phyloP scores from a whole-genome alignment of 2,329 filamentous ascomycete genomes.

The Coniochaeta sp. region DNA sequence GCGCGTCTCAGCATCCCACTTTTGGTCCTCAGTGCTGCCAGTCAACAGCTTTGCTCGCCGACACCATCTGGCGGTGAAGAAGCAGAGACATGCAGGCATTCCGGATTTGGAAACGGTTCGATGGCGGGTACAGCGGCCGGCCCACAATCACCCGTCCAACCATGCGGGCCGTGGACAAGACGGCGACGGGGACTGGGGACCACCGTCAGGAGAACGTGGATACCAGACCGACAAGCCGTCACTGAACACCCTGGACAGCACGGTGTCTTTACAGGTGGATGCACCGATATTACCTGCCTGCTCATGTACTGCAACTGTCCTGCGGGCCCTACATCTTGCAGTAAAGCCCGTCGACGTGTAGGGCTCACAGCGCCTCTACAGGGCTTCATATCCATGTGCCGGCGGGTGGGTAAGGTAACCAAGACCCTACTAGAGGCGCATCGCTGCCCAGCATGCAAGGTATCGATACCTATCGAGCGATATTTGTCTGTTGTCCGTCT shows the following conservation, averaged over 20 bases:
- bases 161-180: background rate
- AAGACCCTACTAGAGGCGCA: slow-evolving; percentile 16
- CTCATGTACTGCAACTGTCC: background rate
- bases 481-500: slow-evolving; percentile 6
- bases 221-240: too few relatives aligned
- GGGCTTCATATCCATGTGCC: too few relatives aligned
- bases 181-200: background rate
- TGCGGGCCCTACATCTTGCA: slow-evolving; percentile 7
- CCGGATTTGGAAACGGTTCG: background rate
- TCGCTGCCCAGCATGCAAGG: slow-evolving; percentile 22
- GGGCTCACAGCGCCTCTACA: slow-evolving; percentile 4
- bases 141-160: background rate
- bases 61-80: slow-evolving; percentile 1
- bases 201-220: too few relatives aligned
- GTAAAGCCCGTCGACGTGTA: slow-evolving; percentile 7
- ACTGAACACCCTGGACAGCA: background rate
- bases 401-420: slow-evolving; percentile 8
- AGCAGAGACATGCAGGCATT: background rate
- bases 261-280: background rate
- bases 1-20: background rate
- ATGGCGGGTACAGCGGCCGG: background rate
- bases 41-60: background rate
- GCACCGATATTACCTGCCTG: background rate
- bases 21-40: too few relatives aligned
- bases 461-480: slow-evolving; percentile 13